Percentiles rank a stretch among this genome's conserved stretches.
Evolutionary conservation across 192 early-diverging fungal genomes (phyloP).

Genomic region (Umbelopsis sp.): DNA sequence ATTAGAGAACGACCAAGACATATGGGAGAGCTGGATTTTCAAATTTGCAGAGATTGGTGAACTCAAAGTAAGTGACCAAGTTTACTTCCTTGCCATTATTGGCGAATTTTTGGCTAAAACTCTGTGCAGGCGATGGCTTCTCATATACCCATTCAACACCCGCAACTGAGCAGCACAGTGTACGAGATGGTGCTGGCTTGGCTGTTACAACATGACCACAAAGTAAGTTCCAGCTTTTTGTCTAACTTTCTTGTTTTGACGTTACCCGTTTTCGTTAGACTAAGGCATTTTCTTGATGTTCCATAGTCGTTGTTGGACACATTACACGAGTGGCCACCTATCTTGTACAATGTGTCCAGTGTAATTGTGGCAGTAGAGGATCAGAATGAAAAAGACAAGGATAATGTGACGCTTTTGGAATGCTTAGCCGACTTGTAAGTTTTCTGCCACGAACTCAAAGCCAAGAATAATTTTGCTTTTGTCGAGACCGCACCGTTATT

Average conservation of each 20-base stretch:
- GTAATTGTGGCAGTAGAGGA: conserved; percentile 81
- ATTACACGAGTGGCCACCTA: conserved; percentile 79
- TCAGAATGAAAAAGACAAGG: conserved; percentile 57
- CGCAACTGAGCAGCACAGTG: conserved; percentile 74
- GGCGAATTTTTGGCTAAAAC: background rate
- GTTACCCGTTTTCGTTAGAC: background rate
- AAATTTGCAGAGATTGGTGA: conserved; percentile 81
- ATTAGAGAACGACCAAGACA: conserved; percentile 62
- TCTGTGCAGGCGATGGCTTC: conserved; percentile 63
- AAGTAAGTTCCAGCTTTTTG: conserved; percentile 41
- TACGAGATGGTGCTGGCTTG: conserved; percentile 89
- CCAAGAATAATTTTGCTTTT: background rate
- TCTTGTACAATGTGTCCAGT: conserved; percentile 73
- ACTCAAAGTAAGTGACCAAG: conserved; percentile 52
- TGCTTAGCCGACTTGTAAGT: conserved; percentile 76
- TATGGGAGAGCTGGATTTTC: conserved; percentile 94
- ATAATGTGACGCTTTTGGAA: conserved; percentile 66
- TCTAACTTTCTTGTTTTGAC: no score
- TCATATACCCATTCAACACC: conserved; percentile 74
- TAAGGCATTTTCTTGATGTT: background rate
- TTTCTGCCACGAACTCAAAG: background rate
- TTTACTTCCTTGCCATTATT: conserved; percentile 8
- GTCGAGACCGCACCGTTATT: background rate
- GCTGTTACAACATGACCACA: conserved; percentile 67
- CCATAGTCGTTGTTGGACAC: conserved; percentile 53